phyloP scores from a whole-genome alignment of 2,329 filamentous ascomycete species.

The Fusarium mexicanum region DNA sequence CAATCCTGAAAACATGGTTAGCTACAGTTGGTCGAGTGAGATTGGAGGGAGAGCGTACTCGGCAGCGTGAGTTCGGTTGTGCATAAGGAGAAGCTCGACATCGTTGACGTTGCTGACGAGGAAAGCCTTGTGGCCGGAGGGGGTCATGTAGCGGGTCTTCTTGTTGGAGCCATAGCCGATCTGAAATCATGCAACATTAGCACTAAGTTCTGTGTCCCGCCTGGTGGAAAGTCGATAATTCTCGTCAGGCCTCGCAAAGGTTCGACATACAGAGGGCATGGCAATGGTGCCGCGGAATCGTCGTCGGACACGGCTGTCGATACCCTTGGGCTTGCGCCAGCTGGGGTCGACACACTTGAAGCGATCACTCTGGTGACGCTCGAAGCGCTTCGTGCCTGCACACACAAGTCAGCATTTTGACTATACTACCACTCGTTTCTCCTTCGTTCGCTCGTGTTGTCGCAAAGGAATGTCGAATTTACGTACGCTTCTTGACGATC shows the following conservation, averaged over 20 bases:
- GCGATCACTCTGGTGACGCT: conserved; percentile 95
- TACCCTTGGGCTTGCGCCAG: conserved; percentile 99
- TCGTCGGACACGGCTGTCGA: conserved; percentile 97
- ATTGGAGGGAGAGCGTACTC: conserved; percentile 73
- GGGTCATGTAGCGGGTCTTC: conserved; percentile 99
- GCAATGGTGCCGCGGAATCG: conserved; percentile 94
- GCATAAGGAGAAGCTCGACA: conserved; percentile 98
- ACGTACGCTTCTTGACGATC: conserved; percentile 99
- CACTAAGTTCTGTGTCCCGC: neutral
- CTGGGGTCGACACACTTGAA: conserved; percentile 90
- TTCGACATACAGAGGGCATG: conserved; percentile 92
- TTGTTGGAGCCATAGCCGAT: conserved; percentile 99
- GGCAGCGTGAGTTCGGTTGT: conserved; percentile 98
- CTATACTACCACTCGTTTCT: conserved; percentile 7
- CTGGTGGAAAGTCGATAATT: conserved; percentile 1
- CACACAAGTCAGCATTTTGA: conserved; percentile 51
- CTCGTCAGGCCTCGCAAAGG: neutral
- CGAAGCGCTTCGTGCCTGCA: conserved; percentile 90
- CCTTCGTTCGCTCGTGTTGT: neutral
- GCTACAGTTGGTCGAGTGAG: neutral
- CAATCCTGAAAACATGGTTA: conserved; percentile 74
- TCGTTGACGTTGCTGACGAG: conserved; percentile 97
- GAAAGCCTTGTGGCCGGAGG: conserved; percentile 99
- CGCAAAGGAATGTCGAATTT: conserved; percentile 37
- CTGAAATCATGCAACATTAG: conserved; percentile 58